Evolutionary conservation across 306 rosid species (phyloP).

Genomic region (Corylus avellana): DNA sequence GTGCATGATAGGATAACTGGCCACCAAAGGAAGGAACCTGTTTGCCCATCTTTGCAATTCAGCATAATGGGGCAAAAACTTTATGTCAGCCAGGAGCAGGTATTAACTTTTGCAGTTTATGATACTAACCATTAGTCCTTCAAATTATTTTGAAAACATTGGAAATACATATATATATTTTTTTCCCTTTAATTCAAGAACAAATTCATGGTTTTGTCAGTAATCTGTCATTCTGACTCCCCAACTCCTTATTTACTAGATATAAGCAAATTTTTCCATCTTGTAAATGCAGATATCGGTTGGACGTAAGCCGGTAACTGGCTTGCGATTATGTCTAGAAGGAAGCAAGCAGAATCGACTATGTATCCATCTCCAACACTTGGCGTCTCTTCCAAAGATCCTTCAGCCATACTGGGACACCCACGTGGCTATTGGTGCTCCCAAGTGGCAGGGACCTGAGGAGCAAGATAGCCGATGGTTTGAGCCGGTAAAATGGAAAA

Average conservation of each 20-base stretch:
- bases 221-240: neutral
- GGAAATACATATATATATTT: neutral
- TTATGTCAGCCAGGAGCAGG: slow-evolving; percentile 93
- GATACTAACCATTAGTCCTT: neutral
- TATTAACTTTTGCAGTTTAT: slow-evolving; percentile 22
- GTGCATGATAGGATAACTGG: slow-evolving; percentile 60
- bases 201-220: neutral
- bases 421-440: slow-evolving; percentile 80
- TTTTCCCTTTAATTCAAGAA: too few relatives aligned
- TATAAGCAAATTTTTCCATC: neutral
- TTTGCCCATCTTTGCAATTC: slow-evolving; percentile 91
- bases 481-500: slow-evolving; percentile 84
- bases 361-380: slow-evolving; percentile 81
- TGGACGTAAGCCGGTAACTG: slow-evolving; percentile 87
- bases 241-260: neutral
- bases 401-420: slow-evolving; percentile 73
- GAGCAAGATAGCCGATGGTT: slow-evolving; percentile 95
- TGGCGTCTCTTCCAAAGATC: slow-evolving; percentile 73
- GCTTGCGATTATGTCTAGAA: slow-evolving; percentile 68
- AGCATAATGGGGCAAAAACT: slow-evolving; percentile 97
- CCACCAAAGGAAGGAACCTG: slow-evolving; percentile 93
- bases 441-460: slow-evolving; percentile 87
- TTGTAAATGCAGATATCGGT: slow-evolving; percentile 64
- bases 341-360: slow-evolving; percentile 77
- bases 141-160: neutral